Base-by-base conservation (phyloP, 2,329 filamentous ascomycete genomes). In the Lecanicillium sp. region DNA sequence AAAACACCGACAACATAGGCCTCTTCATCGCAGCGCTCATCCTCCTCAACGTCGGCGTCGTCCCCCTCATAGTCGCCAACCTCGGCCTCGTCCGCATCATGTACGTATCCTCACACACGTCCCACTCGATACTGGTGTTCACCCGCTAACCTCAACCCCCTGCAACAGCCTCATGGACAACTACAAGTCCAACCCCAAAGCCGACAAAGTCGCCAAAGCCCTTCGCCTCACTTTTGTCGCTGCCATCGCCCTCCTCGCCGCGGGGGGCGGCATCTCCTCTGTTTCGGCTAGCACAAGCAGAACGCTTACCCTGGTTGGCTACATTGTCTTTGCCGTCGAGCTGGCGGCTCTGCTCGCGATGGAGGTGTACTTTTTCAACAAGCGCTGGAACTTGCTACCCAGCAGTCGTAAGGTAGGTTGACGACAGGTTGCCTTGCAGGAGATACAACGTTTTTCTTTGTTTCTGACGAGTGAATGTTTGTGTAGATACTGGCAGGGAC, bases 31-130 rank as follows among this genome's bases (percentile, higher is more conserved):
- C 53, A 13, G 47, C 52, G 9, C 43, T 49, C 5, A 39, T 55
- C 15, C 46, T 55, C 5, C 52, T 57, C 34, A 56, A 57, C 37
- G 46, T 57, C 17, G 54, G 54, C 20, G 47, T 55, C 5, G 46
- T 57, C 5, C 50, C 54, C 7, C 45, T 57, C 7, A 42, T 56
- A 9, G 37, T 55, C 9, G 49, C 52, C 10, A 40, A 49, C 6
- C 29, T 54, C 11, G 54, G 53, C 8, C 44, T 56, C 22, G 48
- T 47, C 7, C 48, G 53, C 32, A 36, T 55, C 39, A 44, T 55
- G 54, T 54, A 46, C 33, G 52, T 37, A 11, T n/a, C 12, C 17
- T 10, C n/a, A n/a, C n/a, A n/a, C n/a, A n/a, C n/a, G n/a, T n/a
- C n/a, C n/a, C n/a, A n/a, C n/a, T n/a, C n/a, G n/a, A n/a, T n/a